Evolutionary conservation across 257 asterid species (phyloP), one percentile per base, ranked within the genome.

Genomic region (Gentiana macrophylla): DNA sequence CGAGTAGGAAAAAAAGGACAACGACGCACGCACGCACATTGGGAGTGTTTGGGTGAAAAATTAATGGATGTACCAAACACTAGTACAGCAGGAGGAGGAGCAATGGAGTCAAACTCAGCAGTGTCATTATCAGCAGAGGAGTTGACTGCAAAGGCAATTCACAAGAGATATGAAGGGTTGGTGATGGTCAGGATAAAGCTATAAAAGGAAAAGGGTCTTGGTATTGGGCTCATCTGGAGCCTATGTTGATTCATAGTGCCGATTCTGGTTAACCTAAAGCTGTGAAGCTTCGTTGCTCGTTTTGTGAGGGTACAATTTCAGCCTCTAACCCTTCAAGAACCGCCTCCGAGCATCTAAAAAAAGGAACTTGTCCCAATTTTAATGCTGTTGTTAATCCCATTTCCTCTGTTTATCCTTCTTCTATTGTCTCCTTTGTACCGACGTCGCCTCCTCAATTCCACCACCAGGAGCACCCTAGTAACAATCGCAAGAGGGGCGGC

Each of bases 161-260:
- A 81, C 53, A 92, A 88, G 82, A 70, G 99, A 60, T 92, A 76
- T 62, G 97, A 88, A 13, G 94, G 97, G 9, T 69, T 92, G 58
- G 76, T 85, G 52, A 77, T 61, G 79, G 99, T 85, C 49, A 81
- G 94, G 81, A 83, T 79, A 3, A 88, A 78, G 99, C 97, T 12
- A 70, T 85, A 32, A 89, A 84, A 65, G 99, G 99, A 0, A 92
- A 92, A 68, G 99, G 99, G 55, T 95, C 99, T 8, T 92, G 99
- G 99, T 92, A 92, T 67, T 92, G 99, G 99, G 84, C 84, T 13
- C 95, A 92, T 77, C 79, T 92, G 9, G 97, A 92, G 69, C 99
- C 99, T 49, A 84, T 87, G 48, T 82, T 92, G 63, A 84, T 88
- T 38, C 84, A 71, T 41, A 79, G 80, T 62, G 62, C 93, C 53